Base-by-base conservation (phyloP, 768 basidiomycete species). In the Boletus rubroflammeus region DNA sequence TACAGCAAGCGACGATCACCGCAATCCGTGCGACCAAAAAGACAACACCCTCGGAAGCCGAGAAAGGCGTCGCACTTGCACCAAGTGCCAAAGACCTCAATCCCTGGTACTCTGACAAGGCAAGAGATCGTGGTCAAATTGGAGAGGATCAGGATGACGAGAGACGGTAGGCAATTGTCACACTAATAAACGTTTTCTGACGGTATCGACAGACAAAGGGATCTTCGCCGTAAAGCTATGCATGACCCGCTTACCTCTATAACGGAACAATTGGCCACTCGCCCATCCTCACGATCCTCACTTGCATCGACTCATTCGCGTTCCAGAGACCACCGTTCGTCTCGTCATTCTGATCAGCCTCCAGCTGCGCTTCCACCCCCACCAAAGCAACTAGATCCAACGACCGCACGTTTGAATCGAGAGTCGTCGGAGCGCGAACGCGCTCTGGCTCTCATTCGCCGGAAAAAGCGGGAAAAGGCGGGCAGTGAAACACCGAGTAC, bases 171-270 rank as follows among this genome's bases (percentile, higher is more conserved):
- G 69, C 56, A 19, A 2, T 4, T 3, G 2, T n/a, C 5, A 31
- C 23, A 11, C 3, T 7, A 0, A 21, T 17, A 1, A 29, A 28
- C 34, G 9, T 34, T 15, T 14, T 40, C 31, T 59, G 51, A 64
- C 41, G 3, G 25, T 39, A 14, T 40, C 25, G 2, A 36, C 55
- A 90, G 89, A 62, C 73, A 75, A 56, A 82, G 84, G 29, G 88
- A 91, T 56, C 72, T 82, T 8, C 78, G 76, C 5, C 79, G 79
- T 8, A 89, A 91, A 64, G 78, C 77, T 1, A 72, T 71, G 17
- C 78, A 85, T 45, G 90, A 91, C 65, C 89, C 90, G 6, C 76
- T 91, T 13, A 84, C 86, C 2, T 82, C 84, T 8, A 90, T 92
- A 60, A 86, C 83, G 8, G 76, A 80, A 39, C 81, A 85, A 56